Percentiles rank a stretch among this genome's conserved stretches.
Evolutionary conservation across 1,284 basidiomycete species (phyloP).

Genomic region (Garcileccinum viscosum): DNA sequence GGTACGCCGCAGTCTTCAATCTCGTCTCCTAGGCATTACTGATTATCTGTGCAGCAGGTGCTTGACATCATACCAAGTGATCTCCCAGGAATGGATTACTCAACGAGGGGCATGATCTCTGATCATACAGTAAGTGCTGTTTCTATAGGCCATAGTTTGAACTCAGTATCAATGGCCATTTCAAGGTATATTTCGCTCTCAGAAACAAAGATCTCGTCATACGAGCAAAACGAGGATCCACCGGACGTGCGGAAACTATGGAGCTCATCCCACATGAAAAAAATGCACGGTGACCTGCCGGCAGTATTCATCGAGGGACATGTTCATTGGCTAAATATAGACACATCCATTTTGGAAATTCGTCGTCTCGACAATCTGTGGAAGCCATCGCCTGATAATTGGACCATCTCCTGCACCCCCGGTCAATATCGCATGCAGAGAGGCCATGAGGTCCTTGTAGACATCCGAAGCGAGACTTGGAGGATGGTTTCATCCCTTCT

Average conservation of each 20-base stretch:
- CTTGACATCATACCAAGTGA: constrained; percentile 44
- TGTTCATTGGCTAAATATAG: constrained; percentile 48
- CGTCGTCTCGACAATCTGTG: constrained; percentile 39
- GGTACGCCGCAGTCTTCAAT: constrained; percentile 20
- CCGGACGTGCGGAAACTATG: constrained; percentile 15
- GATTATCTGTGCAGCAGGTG: constrained; percentile 34
- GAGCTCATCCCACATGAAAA: constrained; percentile 45
- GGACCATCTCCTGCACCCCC: constrained; percentile 15
- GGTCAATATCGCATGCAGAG: constrained; percentile 1
- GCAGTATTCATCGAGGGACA: constrained; percentile 38
- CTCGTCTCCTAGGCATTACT: background rate
- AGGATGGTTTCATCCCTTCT: constrained; percentile 40
- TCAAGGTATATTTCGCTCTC: constrained; percentile 33
- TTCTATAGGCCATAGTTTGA: background rate
- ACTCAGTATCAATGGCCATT: background rate
- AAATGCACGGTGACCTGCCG: constrained; percentile 47
- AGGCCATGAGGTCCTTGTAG: background rate
- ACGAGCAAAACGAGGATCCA: constrained; percentile 24
- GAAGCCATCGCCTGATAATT: constrained; percentile 27
- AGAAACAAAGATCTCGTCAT: constrained; percentile 36
- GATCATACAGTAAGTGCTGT: constrained; percentile 26
- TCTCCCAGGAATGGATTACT: constrained; percentile 44
- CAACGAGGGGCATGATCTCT: constrained; percentile 32
- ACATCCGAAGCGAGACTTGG: constrained; percentile 35
- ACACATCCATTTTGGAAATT: constrained; percentile 41